Evolutionary conservation across 1,284 basidiomycete species (phyloP).

Genomic region (Fomitopsis betulina): DNA sequence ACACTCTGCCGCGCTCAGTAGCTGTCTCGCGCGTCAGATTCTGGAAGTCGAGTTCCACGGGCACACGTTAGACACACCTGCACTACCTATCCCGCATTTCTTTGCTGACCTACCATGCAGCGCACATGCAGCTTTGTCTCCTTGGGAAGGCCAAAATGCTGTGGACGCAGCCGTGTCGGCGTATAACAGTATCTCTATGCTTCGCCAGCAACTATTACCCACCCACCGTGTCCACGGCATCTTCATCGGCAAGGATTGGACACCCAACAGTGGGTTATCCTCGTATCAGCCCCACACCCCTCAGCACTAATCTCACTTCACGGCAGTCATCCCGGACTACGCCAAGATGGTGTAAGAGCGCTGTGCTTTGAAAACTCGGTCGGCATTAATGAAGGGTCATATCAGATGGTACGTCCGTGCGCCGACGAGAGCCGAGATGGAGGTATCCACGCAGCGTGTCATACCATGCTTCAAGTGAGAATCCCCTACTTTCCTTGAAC

Average conservation of each 20-base stretch:
- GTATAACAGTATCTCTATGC: constrained; percentile 68
- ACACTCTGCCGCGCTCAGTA: constrained; percentile 42
- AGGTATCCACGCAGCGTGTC: constrained; percentile 54
- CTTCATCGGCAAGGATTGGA: constrained; percentile 56
- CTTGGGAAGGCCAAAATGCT: constrained; percentile 84
- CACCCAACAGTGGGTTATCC: constrained; percentile 49
- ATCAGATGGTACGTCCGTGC: constrained; percentile 62
- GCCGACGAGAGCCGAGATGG: constrained; percentile 55
- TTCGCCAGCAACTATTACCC: constrained; percentile 58
- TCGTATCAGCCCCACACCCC: neutral
- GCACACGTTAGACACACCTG: constrained; percentile 43
- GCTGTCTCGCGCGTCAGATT: constrained; percentile 53
- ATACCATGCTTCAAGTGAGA: constrained; percentile 70
- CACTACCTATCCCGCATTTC: neutral
- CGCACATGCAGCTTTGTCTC: constrained; percentile 70
- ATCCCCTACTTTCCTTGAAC: constrained; percentile 4
- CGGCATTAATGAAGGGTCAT: too few species aligned
- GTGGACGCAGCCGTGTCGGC: constrained; percentile 81
- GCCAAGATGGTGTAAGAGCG: constrained; percentile 46
- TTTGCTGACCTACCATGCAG: constrained; percentile 28
- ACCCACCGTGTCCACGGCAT: constrained; percentile 69
- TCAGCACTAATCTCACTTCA: neutral
- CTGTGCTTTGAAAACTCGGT: neutral
- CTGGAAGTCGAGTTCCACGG: constrained; percentile 68
- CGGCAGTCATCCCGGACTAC: constrained; percentile 74